These are phyloP conservation scores for Phytophthora brassicae DNA, from an alignment of 352 stramenopile genomes.

Conservation along the genomic window DNA sequence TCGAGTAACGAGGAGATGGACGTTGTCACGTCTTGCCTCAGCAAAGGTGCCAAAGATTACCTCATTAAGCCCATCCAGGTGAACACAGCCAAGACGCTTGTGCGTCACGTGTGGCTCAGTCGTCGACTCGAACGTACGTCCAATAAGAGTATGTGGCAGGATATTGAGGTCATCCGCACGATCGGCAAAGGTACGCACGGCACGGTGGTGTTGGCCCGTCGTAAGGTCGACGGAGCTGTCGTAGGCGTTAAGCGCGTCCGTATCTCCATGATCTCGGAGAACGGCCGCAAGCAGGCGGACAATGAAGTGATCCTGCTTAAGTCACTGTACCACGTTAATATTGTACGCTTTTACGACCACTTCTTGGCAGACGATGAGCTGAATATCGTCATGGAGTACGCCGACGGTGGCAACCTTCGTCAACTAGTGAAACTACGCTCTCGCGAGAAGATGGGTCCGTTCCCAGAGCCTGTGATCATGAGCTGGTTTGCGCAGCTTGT, in stretches of 20 bases:
- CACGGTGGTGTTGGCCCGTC: slow-evolving; percentile 77
- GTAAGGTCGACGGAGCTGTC: slow-evolving; percentile 76
- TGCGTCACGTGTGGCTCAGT: slow-evolving; percentile 87
- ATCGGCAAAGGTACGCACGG: slow-evolving; percentile 88
- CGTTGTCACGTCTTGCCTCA: slow-evolving; percentile 86
- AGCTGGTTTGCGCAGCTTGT: slow-evolving; percentile 88
- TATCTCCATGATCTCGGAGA: slow-evolving; percentile 80
- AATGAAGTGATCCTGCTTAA: slow-evolving; percentile 90
- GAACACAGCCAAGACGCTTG: slow-evolving; percentile 89
- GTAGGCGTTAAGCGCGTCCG: slow-evolving; percentile 86
- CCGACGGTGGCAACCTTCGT: slow-evolving; percentile 80
- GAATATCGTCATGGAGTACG: slow-evolving; percentile 91
- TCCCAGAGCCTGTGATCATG: slow-evolving; percentile 85
- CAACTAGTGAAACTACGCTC: slow-evolving; percentile 81
- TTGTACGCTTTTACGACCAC: slow-evolving; percentile 89
- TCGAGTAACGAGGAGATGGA: slow-evolving; percentile 91
- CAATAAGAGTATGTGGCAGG: slow-evolving; percentile 80
- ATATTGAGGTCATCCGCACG: slow-evolving; percentile 85
- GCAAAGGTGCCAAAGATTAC: slow-evolving; percentile 90
- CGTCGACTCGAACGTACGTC: slow-evolving; percentile 62
- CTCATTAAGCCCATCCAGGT: slow-evolving; percentile 91
- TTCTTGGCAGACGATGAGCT: slow-evolving; percentile 86
- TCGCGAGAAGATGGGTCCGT: slow-evolving; percentile 79
- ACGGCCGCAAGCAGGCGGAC: slow-evolving; percentile 83
- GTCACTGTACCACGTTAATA: slow-evolving; percentile 89